Conservation (phyloP, 768 basidiomycete species). For the Psilocybe cubensis region DNA sequence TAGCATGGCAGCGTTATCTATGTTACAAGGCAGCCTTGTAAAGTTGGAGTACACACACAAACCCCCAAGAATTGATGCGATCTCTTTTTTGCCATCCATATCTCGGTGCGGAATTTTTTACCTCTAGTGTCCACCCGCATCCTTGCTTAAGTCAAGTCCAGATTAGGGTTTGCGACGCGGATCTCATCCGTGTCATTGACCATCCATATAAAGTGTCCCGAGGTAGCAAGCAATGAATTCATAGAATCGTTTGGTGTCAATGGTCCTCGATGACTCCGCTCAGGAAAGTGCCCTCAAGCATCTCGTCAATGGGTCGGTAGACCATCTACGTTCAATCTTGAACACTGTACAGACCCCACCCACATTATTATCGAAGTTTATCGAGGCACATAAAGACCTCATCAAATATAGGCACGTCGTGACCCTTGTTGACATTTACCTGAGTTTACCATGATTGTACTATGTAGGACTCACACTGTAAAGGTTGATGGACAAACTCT, state of each 20-base stretch:
- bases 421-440: neutral
- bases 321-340: neutral
- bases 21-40: too few relatives aligned
- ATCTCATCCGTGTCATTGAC: slow-evolving; percentile 33
- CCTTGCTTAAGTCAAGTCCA: too few relatives aligned
- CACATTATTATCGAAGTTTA: slow-evolving; percentile 26
- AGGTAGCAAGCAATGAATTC: slow-evolving; percentile 3
- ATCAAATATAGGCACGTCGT: slow-evolving; percentile 15
- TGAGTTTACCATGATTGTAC: slow-evolving; percentile 12
- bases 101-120: slow-evolving; percentile 1
- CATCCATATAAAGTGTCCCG: slow-evolving; percentile 19
- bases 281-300: slow-evolving; percentile 21
- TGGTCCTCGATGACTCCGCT: slow-evolving; percentile 29
- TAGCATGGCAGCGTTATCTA: too few relatives aligned
- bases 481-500: slow-evolving; percentile 67
- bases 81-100: neutral
- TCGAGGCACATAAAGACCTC: slow-evolving; percentile 21
- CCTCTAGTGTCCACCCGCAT: slow-evolving; percentile 9
- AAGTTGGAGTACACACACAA: neutral
- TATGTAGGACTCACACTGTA: slow-evolving; percentile 53
- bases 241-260: slow-evolving; percentile 20
- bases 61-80: neutral
- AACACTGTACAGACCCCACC: slow-evolving; percentile 1
- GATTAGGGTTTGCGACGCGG: slow-evolving; percentile 25
- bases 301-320: slow-evolving; percentile 4